Base-by-base conservation (phyloP, 2,329 filamentous ascomycete species). In the Penicillium rolfsii region DNA sequence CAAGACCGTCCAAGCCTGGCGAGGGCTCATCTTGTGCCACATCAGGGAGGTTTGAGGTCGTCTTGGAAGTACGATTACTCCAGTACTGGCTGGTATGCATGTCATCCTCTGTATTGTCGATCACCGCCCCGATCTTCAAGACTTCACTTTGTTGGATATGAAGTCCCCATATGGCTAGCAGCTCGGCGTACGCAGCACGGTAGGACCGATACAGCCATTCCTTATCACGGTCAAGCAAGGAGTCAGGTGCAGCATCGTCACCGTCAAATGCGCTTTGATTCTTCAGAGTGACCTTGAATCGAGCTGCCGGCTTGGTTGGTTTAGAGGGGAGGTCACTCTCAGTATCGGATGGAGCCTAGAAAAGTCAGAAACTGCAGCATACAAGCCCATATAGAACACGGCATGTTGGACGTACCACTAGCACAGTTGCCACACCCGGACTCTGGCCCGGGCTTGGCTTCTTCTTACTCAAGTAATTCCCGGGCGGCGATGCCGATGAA, bases 131-230 rank as follows among this genome's bases (percentile, higher is more conserved):
- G 59, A 84, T 83, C 65, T 87, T 87, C 28, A 87, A 76, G 1
- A 89, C 76, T 70, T 89, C 86, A 14, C 83, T 82, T 53, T 82
- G 80, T 64, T 84, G 77, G 24, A 84, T 78, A 12, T 81, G 76
- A 11, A 89, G 66, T 12, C 81, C 81, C 86, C 86, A 88, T 8
- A 83, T 80, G n/a, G 81, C 82, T 4, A 89, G 78, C 58, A 86
- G 76, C 52, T 86, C 77, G 3, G 86, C 84, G 71, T 89, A 89
- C 48, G 81, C 77, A 54, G 78, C 74, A 45, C 85, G 81, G 76
- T 87, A 89, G 2, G 80, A 76, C 6, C 74, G 75, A 65, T 83
- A 84, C 46, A 83, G 75, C 64, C 72, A 74, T 22, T 80, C 78
- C 48, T 83, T 79, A 9, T 75, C 76, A 48, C 77, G 75, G 46